Base-by-base conservation (phyloP, 2,329 filamentous ascomycete genomes). In the Epichloe glyceriae region DNA sequence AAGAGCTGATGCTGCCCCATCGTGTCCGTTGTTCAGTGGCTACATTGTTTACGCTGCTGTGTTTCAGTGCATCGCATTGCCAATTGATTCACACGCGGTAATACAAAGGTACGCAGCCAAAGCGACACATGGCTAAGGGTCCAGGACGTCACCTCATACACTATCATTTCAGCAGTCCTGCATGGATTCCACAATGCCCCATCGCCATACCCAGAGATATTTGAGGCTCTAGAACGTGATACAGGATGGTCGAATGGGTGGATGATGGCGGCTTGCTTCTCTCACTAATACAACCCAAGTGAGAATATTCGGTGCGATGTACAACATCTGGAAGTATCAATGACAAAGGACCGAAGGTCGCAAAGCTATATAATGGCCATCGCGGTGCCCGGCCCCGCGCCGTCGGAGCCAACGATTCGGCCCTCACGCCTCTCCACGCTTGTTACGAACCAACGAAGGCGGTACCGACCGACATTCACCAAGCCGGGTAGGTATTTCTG, bases 161-260 rank as follows among this genome's bases (percentile, higher is more conserved):
- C 17, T 7, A 37, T 34, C 38, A 12, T 42, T 8, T 42, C 17
- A 42, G 46, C 8, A 35, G 38, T 22, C 8, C 22, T 22, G 46
- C 7, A 12, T n/a, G 17, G 22, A 41, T 49, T 15, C 19, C 33
- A 19, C 5, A 15, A 38, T 44, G 41, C 19, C 22, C 20, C 17
- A 19, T 49, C 33, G 26, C n/a, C 12, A 33, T 30, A 30, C 3
- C 26, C 26, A 11, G 5, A 26, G 5, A 40, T 33, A 34, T 41
- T 30, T 39, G 40, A 49, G 17, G 40, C 33, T 49, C 47, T 45
- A 43, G 47, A 44, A 49, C 47, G 19, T 45, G 41, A 33, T 38
- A 45, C 34, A 42, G 40, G 33, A 14, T n/a, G 20, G 33, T 37
- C 33, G n/a, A 44, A 44, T 20, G 17, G 14, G 8, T 7, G 12